Evolutionary conservation across 2,329 filamentous ascomycete species (phyloP), one percentile per base, ranked within the genome.

Genomic region (Davidsoniella eucalypti): DNA sequence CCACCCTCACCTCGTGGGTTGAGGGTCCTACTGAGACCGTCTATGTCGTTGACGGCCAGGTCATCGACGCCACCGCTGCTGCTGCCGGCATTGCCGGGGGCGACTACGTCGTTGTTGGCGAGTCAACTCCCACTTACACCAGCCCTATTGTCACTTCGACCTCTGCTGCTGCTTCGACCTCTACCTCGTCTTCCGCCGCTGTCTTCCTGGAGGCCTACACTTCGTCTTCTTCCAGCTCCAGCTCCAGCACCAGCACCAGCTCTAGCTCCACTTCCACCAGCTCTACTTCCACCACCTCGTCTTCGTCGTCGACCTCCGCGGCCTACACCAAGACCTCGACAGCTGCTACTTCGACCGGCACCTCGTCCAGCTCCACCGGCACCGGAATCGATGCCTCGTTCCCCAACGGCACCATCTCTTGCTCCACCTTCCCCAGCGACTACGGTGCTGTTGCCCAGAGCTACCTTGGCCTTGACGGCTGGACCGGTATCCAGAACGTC

Each of bases 371-470:
- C 41, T 25, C 55, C 47, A 58, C 55, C 44, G 69, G 64, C 47
- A 68, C 60, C 21, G 84, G 84, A 47, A 56, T 90, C 50, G 69
- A 78, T 56, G 66, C 67, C 14, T 68, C 79, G 6, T 96, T 96
- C 71, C 84, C 83, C 10, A 81, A 82, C 63, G 85, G 85, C 53
- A 65, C 78, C 57, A 59, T 93, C 50, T 65, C 72, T 56, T 96
- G 92, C 68, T 66, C 64, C 55, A 61, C 70, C 1, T 94, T 95
- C 69, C 88, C 88, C 14, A 79, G 78, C 2, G 69, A 77, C 0
- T 96, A 93, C 60, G 92, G 92, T 57, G 83, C 88, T 1, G 60
- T 94, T 43, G 49, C 77, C 45, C 67, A 92, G 26, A 61, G 72
- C 50, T 90, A 82, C 71, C 72, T 88, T 23, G 71, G 73, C 16